phyloP scores from a whole-genome alignment of 2,329 filamentous ascomycete genomes.

The Cordyceps cicadae region DNA sequence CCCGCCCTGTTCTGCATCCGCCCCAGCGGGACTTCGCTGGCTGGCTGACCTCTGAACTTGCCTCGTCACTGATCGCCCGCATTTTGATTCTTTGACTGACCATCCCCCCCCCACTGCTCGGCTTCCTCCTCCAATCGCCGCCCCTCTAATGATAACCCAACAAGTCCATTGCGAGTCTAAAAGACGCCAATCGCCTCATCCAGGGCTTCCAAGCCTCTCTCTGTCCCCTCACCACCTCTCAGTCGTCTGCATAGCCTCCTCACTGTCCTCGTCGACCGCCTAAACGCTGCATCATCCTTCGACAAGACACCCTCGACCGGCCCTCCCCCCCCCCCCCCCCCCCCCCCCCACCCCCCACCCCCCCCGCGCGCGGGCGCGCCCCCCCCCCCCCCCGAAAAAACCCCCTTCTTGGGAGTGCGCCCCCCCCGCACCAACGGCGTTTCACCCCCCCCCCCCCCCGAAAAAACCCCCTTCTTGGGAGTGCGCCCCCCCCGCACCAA shows the following conservation, averaged over 20 bases:
- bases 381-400: no score
- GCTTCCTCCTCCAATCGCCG: conserved; percentile 8
- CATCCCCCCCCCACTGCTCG: conserved; percentile 6
- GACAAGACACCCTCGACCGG: not conserved
- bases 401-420: no score
- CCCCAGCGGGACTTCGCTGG: not conserved
- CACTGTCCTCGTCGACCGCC: not conserved
- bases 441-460: no score
- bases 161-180: conserved; percentile 7
- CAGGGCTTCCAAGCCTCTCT: not conserved
- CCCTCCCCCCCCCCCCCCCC: not conserved
- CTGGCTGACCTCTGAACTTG: not conserved
- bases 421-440: no score
- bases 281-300: not conserved
- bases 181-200: conserved; percentile 8
- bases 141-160: conserved; percentile 10
- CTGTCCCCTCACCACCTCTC: not conserved
- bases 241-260: not conserved
- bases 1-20: not conserved
- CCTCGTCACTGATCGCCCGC: not conserved
- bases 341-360: no score
- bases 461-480: no score
- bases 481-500: no score
- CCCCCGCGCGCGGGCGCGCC: no score
- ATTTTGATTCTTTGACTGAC: not conserved